A percentile compares a stretch with the other conserved stretches of the same genome.
phyloP scores from a whole-genome alignment of 352 stramenopile genomes.

The Globisporangium irregulare region DNA sequence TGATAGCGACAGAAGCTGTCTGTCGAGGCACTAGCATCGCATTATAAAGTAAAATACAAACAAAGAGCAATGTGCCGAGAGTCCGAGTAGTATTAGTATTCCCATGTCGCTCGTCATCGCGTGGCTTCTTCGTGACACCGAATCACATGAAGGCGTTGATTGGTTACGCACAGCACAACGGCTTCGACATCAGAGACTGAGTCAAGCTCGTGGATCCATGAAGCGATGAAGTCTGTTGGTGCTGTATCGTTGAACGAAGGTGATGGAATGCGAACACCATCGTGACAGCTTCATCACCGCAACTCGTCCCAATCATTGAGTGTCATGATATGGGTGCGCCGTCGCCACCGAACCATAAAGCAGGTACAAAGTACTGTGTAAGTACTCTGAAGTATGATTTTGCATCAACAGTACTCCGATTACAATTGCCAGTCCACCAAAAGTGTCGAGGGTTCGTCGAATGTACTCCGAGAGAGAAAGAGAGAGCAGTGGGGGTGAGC shows the following conservation, averaged over 20 bases:
- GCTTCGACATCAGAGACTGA: background rate
- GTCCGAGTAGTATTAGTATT: background rate
- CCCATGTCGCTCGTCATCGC: background rate
- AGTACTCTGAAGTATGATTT: background rate
- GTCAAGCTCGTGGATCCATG: background rate
- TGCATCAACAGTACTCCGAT: background rate
- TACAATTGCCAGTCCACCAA: background rate
- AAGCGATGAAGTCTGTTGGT: background rate
- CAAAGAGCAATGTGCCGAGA: slow-evolving; percentile 2
- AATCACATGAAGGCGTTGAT: background rate
- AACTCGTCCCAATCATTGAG: background rate
- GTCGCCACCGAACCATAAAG: background rate
- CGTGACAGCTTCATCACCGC: background rate
- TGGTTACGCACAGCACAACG: background rate
- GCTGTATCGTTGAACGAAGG: background rate
- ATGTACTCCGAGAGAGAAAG: background rate
- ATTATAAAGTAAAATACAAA: background rate
- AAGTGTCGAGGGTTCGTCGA: background rate
- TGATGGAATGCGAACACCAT: slow-evolving; percentile 3
- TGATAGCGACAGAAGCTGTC: background rate
- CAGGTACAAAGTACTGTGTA: background rate
- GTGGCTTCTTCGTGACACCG: background rate
- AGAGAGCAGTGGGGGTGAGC: background rate
- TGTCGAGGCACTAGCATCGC: background rate
- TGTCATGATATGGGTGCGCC: background rate